A percentile compares a stretch with the other conserved stretches of the same genome.
These are phyloP conservation scores for Saccharum spontaneum DNA, from an alignment of 176 grass and related monocot genomes.

Conservation along the genomic window DNA sequence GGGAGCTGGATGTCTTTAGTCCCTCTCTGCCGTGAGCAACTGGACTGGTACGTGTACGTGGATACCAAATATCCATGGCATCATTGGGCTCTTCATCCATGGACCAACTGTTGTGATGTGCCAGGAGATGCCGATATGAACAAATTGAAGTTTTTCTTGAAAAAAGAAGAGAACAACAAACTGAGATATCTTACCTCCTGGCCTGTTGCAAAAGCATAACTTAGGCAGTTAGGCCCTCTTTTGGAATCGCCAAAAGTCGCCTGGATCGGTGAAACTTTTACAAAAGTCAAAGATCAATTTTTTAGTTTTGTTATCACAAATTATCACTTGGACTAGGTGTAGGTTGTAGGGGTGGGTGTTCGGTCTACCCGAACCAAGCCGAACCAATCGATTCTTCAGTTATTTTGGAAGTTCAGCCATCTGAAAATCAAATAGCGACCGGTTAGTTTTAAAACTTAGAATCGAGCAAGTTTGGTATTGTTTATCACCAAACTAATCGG, in stretches of 20 bases:
- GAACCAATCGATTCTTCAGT: too few relatives aligned
- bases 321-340: not conserved
- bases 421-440: too few relatives aligned
- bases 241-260: not conserved
- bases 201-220: not conserved
- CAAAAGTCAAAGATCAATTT: not conserved
- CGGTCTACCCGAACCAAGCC: too few relatives aligned
- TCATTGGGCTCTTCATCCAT: not conserved
- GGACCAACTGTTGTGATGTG: not conserved
- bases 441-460: too few relatives aligned
- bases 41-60: conserved; percentile 35
- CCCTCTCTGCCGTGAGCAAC: conserved; percentile 6
- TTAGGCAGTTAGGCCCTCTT: not conserved
- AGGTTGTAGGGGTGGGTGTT: not conserved
- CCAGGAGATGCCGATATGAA: conserved; percentile 1
- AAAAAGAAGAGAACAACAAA: not conserved
- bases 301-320: not conserved
- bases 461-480: too few relatives aligned
- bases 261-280: not conserved
- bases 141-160: not conserved
- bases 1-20: not conserved
- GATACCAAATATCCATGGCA: conserved; percentile 45
- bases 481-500: too few relatives aligned
- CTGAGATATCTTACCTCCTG: not conserved
- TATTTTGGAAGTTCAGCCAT: too few relatives aligned